Conservation (phyloP, 179 eudicot species). For the Patellifolia procumbens region DNA sequence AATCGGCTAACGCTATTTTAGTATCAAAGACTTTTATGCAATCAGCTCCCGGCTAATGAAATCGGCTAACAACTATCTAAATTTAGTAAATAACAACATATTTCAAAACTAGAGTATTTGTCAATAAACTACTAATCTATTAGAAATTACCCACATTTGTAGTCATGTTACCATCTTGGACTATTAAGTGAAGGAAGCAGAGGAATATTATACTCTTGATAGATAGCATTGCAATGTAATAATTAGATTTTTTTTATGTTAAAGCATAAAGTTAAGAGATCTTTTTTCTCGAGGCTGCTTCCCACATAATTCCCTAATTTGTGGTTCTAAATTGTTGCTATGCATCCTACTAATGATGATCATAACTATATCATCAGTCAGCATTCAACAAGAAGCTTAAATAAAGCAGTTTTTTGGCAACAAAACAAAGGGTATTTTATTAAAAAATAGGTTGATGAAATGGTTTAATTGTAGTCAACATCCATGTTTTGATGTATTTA, state of each 20-base stretch:
- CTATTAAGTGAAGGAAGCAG: too few relatives aligned
- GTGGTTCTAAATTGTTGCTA: not conserved
- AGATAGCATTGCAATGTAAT: not conserved
- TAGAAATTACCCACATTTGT: too few relatives aligned
- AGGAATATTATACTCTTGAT: too few relatives aligned
- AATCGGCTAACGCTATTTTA: too few relatives aligned
- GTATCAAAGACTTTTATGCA: too few relatives aligned
- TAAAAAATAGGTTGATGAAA: not conserved
- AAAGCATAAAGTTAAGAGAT: constrained; percentile 7
- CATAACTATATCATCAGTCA: not conserved
- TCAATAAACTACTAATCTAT: too few relatives aligned
- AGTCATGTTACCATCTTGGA: too few relatives aligned
- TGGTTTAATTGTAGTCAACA: not conserved
- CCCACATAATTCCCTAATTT: constrained; percentile 7
- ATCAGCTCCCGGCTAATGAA: too few relatives aligned
- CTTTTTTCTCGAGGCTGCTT: not conserved
- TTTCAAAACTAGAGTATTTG: too few relatives aligned
- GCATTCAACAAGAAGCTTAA: not conserved
- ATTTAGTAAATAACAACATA: too few relatives aligned
- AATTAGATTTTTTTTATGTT: not conserved
- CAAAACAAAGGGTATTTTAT: not conserved
- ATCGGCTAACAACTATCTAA: too few relatives aligned
- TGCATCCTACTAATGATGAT: not conserved
- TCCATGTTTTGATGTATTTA: not conserved
- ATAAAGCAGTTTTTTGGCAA: not conserved